phyloP scores from a whole-genome alignment of 2,329 filamentous ascomycete species.

The Coniochaeta hoffmannii region DNA sequence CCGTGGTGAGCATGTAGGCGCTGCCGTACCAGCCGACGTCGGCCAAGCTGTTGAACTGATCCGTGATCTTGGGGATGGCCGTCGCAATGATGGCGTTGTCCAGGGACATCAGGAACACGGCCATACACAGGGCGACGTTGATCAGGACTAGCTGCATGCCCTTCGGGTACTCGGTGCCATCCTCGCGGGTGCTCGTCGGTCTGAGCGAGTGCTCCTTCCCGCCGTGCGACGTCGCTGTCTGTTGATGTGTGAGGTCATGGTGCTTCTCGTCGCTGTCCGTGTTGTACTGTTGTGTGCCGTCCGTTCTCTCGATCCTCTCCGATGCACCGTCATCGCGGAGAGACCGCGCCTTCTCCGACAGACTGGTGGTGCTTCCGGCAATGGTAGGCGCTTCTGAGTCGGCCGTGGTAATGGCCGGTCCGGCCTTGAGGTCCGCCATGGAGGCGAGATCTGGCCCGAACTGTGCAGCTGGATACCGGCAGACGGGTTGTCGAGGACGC shows the following conservation, averaged over 20 bases:
- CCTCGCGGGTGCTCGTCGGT: constrained; percentile 24
- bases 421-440: background rate
- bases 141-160: constrained; percentile 30
- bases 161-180: constrained; percentile 28
- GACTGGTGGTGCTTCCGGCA: constrained; percentile 14
- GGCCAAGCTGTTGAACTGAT: constrained; percentile 28
- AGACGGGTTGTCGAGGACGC: too few species aligned
- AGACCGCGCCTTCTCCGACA: background rate
- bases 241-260: constrained; percentile 12
- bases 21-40: constrained; percentile 39
- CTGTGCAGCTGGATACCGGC: too few species aligned
- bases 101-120: constrained; percentile 36
- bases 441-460: background rate
- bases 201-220: constrained; percentile 15
- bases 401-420: constrained; percentile 4
- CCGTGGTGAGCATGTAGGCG: constrained; percentile 29
- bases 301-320: background rate
- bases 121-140: constrained; percentile 33
- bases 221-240: constrained; percentile 15
- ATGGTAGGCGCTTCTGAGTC: constrained; percentile 17
- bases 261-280: constrained; percentile 14
- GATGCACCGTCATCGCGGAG: background rate
- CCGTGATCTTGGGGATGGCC: constrained; percentile 30
- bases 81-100: constrained; percentile 31
- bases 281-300: background rate